These are phyloP conservation scores for Albophoma yamanashiensis DNA, from an alignment of 2,329 filamentous ascomycete genomes.

Conservation along the genomic window DNA sequence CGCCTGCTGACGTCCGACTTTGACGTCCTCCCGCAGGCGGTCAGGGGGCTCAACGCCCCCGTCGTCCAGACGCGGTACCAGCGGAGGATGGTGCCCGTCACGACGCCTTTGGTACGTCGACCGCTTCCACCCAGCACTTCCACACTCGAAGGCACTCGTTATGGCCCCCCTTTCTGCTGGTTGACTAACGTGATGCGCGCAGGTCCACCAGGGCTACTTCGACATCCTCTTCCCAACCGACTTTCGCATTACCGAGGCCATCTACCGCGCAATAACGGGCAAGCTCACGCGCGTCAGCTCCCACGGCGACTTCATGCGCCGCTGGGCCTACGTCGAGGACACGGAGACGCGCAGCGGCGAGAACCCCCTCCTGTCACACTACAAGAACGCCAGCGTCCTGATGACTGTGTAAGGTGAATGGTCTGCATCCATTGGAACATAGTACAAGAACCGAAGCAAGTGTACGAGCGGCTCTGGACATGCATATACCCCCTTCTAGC, in stretches of 20 bases:
- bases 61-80: conserved; percentile 94
- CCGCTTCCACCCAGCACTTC: background rate
- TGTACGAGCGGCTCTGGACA: background rate
- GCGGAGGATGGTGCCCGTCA: conserved; percentile 77
- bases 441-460: background rate
- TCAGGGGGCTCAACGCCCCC: conserved; percentile 78
- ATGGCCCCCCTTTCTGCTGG: background rate
- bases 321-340: conserved; percentile 85
- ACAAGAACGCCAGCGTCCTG: conserved; percentile 90
- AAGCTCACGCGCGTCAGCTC: conserved; percentile 76
- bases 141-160: background rate
- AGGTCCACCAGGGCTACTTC: conserved; percentile 98
- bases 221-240: conserved; percentile 98
- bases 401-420: conserved; percentile 56
- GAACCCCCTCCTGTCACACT: conserved; percentile 87
- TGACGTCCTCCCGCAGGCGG: conserved; percentile 70
- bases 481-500: background rate
- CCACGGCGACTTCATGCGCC: conserved; percentile 82
- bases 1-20: conserved; percentile 87
- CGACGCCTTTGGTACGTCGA: conserved; percentile 70
- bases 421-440: too few relatives aligned
- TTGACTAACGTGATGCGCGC: background rate
- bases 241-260: conserved; percentile 79
- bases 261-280: conserved; percentile 88
- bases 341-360: conserved; percentile 84